Evolutionary conservation across 345 rosid species (phyloP).

Genomic region (Gossypium stocksii): DNA sequence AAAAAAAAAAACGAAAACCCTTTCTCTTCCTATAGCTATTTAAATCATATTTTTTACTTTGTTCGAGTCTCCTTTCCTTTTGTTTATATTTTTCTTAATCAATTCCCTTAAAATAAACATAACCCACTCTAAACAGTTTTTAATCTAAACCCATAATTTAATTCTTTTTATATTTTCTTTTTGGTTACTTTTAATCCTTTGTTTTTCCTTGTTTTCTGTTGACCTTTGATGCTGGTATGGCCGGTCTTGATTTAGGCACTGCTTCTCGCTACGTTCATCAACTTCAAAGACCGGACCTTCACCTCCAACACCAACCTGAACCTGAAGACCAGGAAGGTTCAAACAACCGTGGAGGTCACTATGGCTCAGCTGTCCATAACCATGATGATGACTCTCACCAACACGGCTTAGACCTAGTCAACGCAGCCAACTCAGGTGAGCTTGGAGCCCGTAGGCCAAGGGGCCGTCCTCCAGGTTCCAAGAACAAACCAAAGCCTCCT

Average conservation of each 20-base stretch:
- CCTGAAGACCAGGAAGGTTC: conserved; percentile 38
- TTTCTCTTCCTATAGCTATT: background rate
- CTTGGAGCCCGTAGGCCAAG: conserved; percentile 64
- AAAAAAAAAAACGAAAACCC: background rate
- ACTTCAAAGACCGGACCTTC: conserved; percentile 50
- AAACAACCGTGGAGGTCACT: conserved; percentile 25
- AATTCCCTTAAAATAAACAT: conserved; percentile 10
- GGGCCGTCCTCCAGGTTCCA: conserved; percentile 92
- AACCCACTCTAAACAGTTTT: conserved; percentile 13
- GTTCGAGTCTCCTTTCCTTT: conserved; percentile 9
- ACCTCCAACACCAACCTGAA: conserved; percentile 51
- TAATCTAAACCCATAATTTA: conserved; percentile 17
- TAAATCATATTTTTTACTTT: conserved; percentile 8
- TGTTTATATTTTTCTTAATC: conserved; percentile 15
- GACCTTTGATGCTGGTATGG: conserved; percentile 34
- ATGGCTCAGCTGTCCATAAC: conserved; percentile 26
- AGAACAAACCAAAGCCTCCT: conserved; percentile 87
- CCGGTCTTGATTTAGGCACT: conserved; percentile 42
- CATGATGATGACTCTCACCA: conserved; percentile 34
- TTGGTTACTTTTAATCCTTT: conserved; percentile 13
- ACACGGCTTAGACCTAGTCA: conserved; percentile 44
- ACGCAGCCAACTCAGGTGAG: conserved; percentile 36
- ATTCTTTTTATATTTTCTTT: background rate
- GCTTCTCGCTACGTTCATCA: conserved; percentile 36
- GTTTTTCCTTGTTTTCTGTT: conserved; percentile 19